phyloP scores from a whole-genome alignment of 257 asterid species.

The Solanum stenotomum region DNA sequence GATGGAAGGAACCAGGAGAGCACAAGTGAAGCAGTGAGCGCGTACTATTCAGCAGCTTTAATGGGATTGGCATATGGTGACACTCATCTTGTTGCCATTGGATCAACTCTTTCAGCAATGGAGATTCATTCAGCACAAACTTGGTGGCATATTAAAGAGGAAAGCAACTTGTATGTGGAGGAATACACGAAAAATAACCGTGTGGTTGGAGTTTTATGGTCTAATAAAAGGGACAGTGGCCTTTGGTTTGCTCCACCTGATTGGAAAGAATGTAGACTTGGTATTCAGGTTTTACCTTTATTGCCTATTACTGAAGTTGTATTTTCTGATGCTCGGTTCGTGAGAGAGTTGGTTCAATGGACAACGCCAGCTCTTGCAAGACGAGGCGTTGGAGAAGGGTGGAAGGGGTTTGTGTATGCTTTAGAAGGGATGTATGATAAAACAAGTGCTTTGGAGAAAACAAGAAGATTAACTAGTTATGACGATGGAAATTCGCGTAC shows the following conservation, averaged over 20 bases:
- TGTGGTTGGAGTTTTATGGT: slow-evolving; percentile 68
- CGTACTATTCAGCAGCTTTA: slow-evolving; percentile 71
- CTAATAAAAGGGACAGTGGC: slow-evolving; percentile 60
- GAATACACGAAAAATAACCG: slow-evolving; percentile 48
- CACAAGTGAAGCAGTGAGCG: slow-evolving; percentile 76
- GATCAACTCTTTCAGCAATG: slow-evolving; percentile 49
- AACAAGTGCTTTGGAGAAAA: slow-evolving; percentile 29
- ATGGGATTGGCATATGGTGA: slow-evolving; percentile 78
- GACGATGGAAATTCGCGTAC: slow-evolving; percentile 71
- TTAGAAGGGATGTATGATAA: slow-evolving; percentile 61
- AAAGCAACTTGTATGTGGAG: slow-evolving; percentile 27
- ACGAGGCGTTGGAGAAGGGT: slow-evolving; percentile 73
- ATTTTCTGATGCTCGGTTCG: slow-evolving; percentile 43
- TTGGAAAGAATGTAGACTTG: slow-evolving; percentile 60
- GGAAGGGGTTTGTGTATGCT: slow-evolving; percentile 72
- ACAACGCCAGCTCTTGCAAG: slow-evolving; percentile 44
- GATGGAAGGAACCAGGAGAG: slow-evolving; percentile 84
- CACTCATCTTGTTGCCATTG: slow-evolving; percentile 53
- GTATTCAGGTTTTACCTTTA: slow-evolving; percentile 64
- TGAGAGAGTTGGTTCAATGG: slow-evolving; percentile 49
- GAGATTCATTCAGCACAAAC: slow-evolving; percentile 64
- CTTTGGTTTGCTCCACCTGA: slow-evolving; percentile 75
- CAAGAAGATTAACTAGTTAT: slow-evolving; percentile 28
- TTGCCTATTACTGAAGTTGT: slow-evolving; percentile 54
- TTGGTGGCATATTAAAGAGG: slow-evolving; percentile 70